Evolutionary conservation across 2,329 filamentous ascomycete species (phyloP).

Genomic region (Apiospora koreana): DNA sequence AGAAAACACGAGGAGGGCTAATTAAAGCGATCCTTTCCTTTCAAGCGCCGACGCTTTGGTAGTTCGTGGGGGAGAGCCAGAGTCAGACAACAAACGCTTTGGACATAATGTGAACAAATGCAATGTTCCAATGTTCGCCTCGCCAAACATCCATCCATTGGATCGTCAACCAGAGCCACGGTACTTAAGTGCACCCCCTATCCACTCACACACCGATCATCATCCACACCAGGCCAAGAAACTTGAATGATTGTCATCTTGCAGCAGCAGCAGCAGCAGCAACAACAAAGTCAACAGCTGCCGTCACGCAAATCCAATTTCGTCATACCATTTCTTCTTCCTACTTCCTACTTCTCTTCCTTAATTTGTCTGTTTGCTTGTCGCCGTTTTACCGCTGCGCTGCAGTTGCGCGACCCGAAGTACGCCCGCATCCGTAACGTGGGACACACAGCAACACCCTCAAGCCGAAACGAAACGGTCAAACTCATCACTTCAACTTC

Average conservation of each 20-base stretch:
- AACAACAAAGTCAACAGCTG: not conserved
- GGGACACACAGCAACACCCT: not conserved
- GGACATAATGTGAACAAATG: not conserved
- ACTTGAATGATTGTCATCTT: not conserved
- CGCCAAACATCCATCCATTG: not conserved
- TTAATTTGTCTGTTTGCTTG: not conserved
- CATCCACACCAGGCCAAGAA: not conserved
- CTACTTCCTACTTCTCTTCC: not conserved
- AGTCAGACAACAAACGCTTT: not conserved
- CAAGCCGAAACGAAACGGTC: not conserved
- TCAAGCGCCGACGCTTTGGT: not conserved
- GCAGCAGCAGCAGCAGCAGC: too few relatives aligned
- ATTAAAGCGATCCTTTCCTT: conserved; percentile 4
- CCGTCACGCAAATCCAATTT: not conserved
- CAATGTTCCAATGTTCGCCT: not conserved
- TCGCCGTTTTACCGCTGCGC: not conserved
- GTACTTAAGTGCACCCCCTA: not conserved
- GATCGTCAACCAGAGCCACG: not conserved
- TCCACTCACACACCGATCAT: not conserved
- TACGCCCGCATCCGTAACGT: not conserved
- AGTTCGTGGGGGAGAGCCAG: not conserved
- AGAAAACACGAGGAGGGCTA: not conserved
- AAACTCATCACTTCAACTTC: not conserved
- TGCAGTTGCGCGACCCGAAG: conserved; percentile 8
- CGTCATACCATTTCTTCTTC: not conserved